Base-by-base conservation (phyloP, 2,329 filamentous ascomycete genomes). In the Stagonosporopsis tanaceti region DNA sequence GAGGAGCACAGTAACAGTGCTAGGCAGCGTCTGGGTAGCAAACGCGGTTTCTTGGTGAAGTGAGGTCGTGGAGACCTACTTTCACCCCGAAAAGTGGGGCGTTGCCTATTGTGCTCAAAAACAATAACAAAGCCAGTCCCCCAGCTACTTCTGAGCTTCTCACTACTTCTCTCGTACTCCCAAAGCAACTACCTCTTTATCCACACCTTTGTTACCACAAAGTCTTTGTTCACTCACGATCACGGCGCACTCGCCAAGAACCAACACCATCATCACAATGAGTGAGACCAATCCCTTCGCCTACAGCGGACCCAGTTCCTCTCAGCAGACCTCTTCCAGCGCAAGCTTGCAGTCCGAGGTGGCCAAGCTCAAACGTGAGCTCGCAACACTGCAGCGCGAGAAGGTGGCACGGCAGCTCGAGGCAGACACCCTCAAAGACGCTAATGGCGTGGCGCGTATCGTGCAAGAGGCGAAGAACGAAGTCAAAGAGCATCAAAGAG, bases 401-500 rank as follows among this genome's bases (percentile, higher is more conserved):
- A 37, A 39, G 12, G 27, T 15, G n/a, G 27, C 20, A 12, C 30
- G 47, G 22, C 35, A 51, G 41, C 41, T 28, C n/a, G 30, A 51
- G 17, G 6, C 35, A 14, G 27, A 9, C 4, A 15, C 35, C 3
- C 24, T 28, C 25, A 41, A 47, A 11, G 42, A 47, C 22, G 41
- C 41, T 22, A 51, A 47, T 24, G 41, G 47, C 12, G 12, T 45
- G 37, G 52, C 52, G 32, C 45, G 17, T 12, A 25, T 34, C 17
- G 32, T 32, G 30, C 28, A 17, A 4, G 32, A 30, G 5, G 51
- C 51, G 35, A 56, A 51, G 42, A 27, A 34, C 1, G 25, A 40
- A 25, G 12, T 47, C 8, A 34, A 53, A 34, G 47, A 46, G 20
- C 35, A 47, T 41, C 7, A 57, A 47, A 51, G 41, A 42, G 47